Evolutionary conservation across 2,329 filamentous ascomycete species (phyloP).

Genomic region (Zalaria sp.): DNA sequence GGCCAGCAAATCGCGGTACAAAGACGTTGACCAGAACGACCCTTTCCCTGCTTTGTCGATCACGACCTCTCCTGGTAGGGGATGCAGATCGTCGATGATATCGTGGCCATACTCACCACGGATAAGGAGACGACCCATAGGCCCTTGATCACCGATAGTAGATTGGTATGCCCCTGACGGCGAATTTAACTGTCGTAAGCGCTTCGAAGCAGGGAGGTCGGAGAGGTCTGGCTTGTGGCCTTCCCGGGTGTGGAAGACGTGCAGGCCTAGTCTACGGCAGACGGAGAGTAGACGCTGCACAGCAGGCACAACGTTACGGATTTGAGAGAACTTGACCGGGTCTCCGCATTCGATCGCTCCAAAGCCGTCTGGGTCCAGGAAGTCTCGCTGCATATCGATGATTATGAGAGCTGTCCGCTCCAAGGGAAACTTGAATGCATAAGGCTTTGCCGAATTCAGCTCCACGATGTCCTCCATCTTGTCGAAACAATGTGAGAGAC

Average conservation of each 20-base stretch:
- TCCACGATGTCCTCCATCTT: constrained; percentile 13
- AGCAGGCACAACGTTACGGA: constrained; percentile 13
- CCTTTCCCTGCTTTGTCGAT: constrained; percentile 47
- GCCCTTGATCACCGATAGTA: constrained; percentile 38
- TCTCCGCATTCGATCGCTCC: constrained; percentile 34
- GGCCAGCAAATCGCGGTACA: constrained; percentile 39
- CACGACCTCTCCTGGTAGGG: constrained; percentile 36
- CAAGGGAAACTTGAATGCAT: constrained; percentile 33
- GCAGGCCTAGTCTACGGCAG: constrained; percentile 27
- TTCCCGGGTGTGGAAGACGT: constrained; percentile 36
- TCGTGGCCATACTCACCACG: constrained; percentile 42
- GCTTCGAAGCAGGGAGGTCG: constrained; percentile 38
- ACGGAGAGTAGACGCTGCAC: constrained; percentile 23
- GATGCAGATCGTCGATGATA: constrained; percentile 39
- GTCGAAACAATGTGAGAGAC: too few species aligned
- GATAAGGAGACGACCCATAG: constrained; percentile 39
- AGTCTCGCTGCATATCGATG: constrained; percentile 40
- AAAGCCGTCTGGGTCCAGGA: constrained; percentile 35
- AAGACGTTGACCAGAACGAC: constrained; percentile 42
- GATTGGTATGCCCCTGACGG: constrained; percentile 30
- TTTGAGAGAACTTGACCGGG: constrained; percentile 18
- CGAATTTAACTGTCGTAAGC: constrained; percentile 32
- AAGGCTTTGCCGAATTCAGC: constrained; percentile 23
- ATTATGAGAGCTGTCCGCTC: constrained; percentile 34
- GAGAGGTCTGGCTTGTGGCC: constrained; percentile 37